Base-by-base conservation (phyloP, 345 rosid species). In the Viola odorata region DNA sequence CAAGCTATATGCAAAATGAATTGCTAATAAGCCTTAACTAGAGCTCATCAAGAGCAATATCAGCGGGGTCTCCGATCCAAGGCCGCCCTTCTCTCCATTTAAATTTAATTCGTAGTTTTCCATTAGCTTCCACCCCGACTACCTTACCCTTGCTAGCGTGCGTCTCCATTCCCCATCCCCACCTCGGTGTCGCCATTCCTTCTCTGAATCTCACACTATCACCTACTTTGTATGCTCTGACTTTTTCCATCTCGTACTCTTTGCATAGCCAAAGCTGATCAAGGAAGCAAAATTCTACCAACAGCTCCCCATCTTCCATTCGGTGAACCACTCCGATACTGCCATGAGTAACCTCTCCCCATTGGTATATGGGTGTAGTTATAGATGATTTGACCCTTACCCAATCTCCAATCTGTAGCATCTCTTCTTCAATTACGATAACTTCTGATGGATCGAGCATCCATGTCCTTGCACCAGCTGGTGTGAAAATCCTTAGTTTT, bases 141-240 rank as follows among this genome's bases (percentile, higher is more conserved):
- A 86, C 89, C 60, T 74, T 75, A 3, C 99, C 99, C 75, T 82
- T 88, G 77, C 99, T 94, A 36, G 91, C 82, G 67, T 84, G 86
- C 3, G 99, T 94, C 81, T 94, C 99, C 99, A 94, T 90, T 74
- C 99, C 97, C 99, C 97, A 94, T 13, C 88, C 99, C 99, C 96
- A 90, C 59, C 97, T 78, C 12, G 99, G 99, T 44, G 85, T 69
- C 50, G 79, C 84, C 70, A 94, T 67, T 54, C 88, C 89, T 47
- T 82, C 91, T 74, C 80, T 77, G 32, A 90, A 90, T 73, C 80
- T 81, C 61, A 90, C 96, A 68, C 70, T 78, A 75, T 94, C 97
- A 6, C 92, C 86, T 1, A 86, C 78, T 63, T 73, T 77, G 65
- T 88, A 90, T 11, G 89, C 83, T 61, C 95, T 83, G 55, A 90